Conservation (phyloP, 78 protist species). For the Isochrysis galbana region DNA sequence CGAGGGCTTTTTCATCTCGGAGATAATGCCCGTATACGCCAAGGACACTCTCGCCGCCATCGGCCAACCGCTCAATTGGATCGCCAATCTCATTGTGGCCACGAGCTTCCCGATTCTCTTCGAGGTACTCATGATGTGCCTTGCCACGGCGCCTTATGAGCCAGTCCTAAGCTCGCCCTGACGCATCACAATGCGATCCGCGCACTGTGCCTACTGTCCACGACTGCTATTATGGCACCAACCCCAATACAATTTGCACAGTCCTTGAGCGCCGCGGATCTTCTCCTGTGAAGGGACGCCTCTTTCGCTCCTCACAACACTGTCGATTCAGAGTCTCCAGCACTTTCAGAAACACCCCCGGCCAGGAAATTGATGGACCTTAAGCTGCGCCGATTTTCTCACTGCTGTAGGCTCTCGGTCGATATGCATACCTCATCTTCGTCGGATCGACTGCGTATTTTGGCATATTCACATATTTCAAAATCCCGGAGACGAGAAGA, state of each 20-base stretch:
- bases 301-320: not conserved
- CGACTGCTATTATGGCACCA: not conserved
- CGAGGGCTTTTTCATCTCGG: conserved; percentile 1
- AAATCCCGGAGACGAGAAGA: not conserved
- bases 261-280: not conserved
- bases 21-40: conserved; percentile 3
- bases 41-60: not conserved
- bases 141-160: not conserved
- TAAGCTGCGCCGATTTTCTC: too few species aligned
- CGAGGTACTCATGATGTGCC: not conserved
- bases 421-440: not conserved
- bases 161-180: not conserved
- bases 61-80: conserved; percentile 12
- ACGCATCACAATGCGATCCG: not conserved
- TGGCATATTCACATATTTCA: not conserved
- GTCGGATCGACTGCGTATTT: not conserved
- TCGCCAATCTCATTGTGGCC: not conserved
- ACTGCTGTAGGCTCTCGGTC: not conserved
- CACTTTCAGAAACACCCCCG: too few species aligned
- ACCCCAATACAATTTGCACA: too few species aligned
- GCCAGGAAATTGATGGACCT: too few species aligned
- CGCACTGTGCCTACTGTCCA: not conserved
- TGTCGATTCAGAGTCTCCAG: too few species aligned
- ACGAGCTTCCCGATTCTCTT: not conserved
- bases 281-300: not conserved